Evolutionary conservation across 495 filamentous ascomycete genomes (phyloP).

Genomic region (Cudoniella acicularis): DNA sequence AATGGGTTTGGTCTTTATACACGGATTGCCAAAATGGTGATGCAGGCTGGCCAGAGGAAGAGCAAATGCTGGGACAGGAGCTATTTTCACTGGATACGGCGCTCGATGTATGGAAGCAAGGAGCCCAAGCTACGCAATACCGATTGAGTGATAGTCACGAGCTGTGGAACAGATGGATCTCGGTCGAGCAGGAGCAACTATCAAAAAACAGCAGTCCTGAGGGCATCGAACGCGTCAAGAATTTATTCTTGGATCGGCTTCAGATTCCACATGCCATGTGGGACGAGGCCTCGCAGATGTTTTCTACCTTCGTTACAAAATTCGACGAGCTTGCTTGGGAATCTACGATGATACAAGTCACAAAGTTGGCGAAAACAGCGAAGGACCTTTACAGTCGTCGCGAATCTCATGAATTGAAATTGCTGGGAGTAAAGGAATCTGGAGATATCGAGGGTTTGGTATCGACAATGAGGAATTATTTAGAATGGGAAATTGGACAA

Average conservation of each 20-base stretch:
- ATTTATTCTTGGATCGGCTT: conserved; percentile 70
- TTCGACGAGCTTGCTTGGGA: conserved; percentile 77
- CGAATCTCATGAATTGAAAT: conserved; percentile 65
- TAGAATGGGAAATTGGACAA: conserved; percentile 76
- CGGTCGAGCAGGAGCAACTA: conserved; percentile 49
- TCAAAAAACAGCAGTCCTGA: conserved; percentile 51
- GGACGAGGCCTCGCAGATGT: conserved; percentile 79
- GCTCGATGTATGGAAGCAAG: conserved; percentile 75
- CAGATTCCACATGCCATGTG: conserved; percentile 77
- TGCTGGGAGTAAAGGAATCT: conserved; percentile 55
- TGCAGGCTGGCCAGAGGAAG: conserved; percentile 69
- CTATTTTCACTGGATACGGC: conserved; percentile 76
- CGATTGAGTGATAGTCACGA: conserved; percentile 79
- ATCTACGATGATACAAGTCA: conserved; percentile 69
- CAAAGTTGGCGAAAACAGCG: conserved; percentile 57
- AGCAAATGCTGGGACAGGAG: conserved; percentile 67
- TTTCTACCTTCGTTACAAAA: conserved; percentile 74
- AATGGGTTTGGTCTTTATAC: conserved; percentile 78
- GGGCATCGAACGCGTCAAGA: conserved; percentile 60
- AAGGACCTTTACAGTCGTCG: conserved; percentile 66
- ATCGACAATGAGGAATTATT: conserved; percentile 64
- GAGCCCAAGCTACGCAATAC: conserved; percentile 71
- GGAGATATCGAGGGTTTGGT: conserved; percentile 56
- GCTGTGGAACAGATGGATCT: conserved; percentile 86
- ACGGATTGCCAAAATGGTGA: conserved; percentile 55